These are phyloP conservation scores for Botrytis byssoidea DNA, from an alignment of 2,329 filamentous ascomycete species.

Conservation along the genomic window DNA sequence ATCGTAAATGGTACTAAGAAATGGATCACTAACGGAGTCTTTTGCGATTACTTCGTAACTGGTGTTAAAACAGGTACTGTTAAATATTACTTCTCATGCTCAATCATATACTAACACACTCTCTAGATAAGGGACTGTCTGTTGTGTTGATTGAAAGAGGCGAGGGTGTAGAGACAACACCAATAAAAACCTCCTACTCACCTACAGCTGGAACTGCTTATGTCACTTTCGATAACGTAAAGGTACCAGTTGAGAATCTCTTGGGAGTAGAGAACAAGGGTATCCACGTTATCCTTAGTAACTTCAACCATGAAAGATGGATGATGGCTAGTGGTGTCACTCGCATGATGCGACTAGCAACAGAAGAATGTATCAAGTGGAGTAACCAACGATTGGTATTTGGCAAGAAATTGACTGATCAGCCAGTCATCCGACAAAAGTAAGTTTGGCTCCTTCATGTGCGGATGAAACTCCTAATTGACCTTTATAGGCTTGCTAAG, in stretches of 20 bases:
- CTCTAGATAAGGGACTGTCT: conserved; percentile 66
- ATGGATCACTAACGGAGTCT: conserved; percentile 83
- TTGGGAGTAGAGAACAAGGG: conserved; percentile 83
- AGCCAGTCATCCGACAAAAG: conserved; percentile 82
- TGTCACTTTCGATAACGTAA: conserved; percentile 82
- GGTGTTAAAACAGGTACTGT: conserved; percentile 62
- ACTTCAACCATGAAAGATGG: conserved; percentile 87
- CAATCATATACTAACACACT: not conserved
- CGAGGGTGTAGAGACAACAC: conserved; percentile 72
- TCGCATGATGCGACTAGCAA: conserved; percentile 64
- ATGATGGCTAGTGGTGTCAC: conserved; percentile 65
- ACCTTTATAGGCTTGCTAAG: conserved; percentile 62
- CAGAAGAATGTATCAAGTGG: conserved; percentile 88
- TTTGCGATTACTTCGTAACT: conserved; percentile 79
- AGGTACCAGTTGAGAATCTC: conserved; percentile 75
- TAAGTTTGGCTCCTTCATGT: conserved; percentile 40
- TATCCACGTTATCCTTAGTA: conserved; percentile 78
- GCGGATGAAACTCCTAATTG: conserved; percentile 11
- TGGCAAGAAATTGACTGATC: conserved; percentile 76
- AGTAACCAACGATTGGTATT: conserved; percentile 83
- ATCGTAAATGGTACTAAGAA: conserved; percentile 78
- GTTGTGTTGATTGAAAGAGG: conserved; percentile 73
- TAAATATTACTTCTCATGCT: not conserved
- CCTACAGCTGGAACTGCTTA: conserved; percentile 54
- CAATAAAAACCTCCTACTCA: conserved; percentile 81